Evolutionary conservation across 345 rosid species (phyloP), one percentile per base, ranked within the genome.

Genomic region (Euphorbia tirucalli): DNA sequence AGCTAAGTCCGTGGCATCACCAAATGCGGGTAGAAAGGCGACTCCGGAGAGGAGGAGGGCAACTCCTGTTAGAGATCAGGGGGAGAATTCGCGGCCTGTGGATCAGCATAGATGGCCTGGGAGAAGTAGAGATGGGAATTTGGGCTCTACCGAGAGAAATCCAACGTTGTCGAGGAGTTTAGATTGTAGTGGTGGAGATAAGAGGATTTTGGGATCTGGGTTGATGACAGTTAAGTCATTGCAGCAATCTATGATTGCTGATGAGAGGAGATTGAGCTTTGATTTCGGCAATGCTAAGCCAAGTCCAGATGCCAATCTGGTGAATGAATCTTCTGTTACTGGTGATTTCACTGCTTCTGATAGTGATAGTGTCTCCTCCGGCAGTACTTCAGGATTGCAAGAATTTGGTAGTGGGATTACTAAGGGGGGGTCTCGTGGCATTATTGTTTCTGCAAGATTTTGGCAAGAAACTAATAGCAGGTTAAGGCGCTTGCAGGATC

Each of bases 391-490:
- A 65, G 91, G 90, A 37, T n/a, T n/a, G n/a, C n/a, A n/a, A n/a
- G n/a, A n/a, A n/a, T n/a, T n/a, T n/a, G n/a, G n/a, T n/a, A 66
- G 84, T 74, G 83, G 83, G 30, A 28, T 81, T 69, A 59, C 78
- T 22, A 85, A 74, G 79, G 69, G 81, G 39, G 87, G 71, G 60
- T 74, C 83, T 22, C 85, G 85, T 62, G 87, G 87, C 37, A 77
- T 72, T 49, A 72, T 41, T 44, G 77, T 82, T 67, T 94, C 96
- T 52, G 88, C 96, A 3, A 90, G 85, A 82, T 94, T 94, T 81
- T 94, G 98, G 97, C 98, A 87, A 75, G 97, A 94, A 81, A 90
- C 97, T 54, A 92, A 94, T 74, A 88, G 86, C 77, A 86, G 95
- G 80, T 75, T 94, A 81, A 88, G 98, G 76, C 79, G 97, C 75